phyloP scores from a whole-genome alignment of 2,329 filamentous ascomycete species.

The Aspergillus thermomutatus region DNA sequence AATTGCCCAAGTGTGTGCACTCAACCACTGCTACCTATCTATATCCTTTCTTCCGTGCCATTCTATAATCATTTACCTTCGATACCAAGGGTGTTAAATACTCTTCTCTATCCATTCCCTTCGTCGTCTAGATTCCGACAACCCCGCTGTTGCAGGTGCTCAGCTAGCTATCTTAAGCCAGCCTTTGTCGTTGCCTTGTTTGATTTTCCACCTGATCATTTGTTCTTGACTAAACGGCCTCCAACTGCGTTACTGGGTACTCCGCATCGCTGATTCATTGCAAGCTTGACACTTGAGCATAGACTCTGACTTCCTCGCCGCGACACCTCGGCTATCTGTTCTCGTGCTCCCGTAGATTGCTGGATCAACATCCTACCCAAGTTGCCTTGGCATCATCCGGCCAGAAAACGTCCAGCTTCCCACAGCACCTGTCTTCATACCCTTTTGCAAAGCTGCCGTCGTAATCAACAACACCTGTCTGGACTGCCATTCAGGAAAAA shows the following conservation, averaged over 20 bases:
- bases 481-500: not conserved
- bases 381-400: not conserved
- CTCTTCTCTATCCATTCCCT: not conserved
- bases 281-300: conserved; percentile 18
- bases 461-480: conserved; percentile 5
- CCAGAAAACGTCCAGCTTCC: not conserved
- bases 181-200: conserved; percentile 2
- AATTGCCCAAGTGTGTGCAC: not conserved
- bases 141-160: not conserved
- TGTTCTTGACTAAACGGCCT: conserved; percentile 10
- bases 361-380: not conserved
- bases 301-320: not conserved
- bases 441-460: not conserved
- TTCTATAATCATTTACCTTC: not conserved
- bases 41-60: not conserved
- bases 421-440: not conserved
- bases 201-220: conserved; percentile 14
- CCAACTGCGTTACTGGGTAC: conserved; percentile 6
- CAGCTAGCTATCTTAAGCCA: not conserved
- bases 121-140: not conserved
- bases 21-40: not conserved
- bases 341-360: conserved; percentile 4
- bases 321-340: conserved; percentile 12
- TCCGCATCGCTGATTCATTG: conserved; percentile 15
- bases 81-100: not conserved